Base-by-base conservation (phyloP, 805 yeast species). In the Sugiyamaella marilandica region DNA sequence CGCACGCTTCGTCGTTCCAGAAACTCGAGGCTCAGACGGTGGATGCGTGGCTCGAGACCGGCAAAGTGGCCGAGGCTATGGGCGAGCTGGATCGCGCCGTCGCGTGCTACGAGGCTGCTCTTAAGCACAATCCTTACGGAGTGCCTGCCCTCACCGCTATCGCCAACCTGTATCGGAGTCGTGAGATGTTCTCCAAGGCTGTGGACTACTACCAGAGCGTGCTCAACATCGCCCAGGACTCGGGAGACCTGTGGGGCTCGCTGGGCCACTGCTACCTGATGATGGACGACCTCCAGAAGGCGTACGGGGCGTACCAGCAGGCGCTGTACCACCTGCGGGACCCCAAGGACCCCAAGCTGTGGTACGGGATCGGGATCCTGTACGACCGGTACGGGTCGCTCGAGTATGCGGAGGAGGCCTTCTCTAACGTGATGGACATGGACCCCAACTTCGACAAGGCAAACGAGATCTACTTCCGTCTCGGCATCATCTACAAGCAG, bases 341-440 rank as follows among this genome's bases (percentile, higher is more conserved):
- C 65, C 95, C 97, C 45, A 88, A 89, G 61, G 97, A 91, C 51
- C 98, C 98, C 52, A 90, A 90, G 67, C 79, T 94, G 61, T 94
- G 99, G 99, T 97, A 94, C 70, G 99, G 99, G 0, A 92, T 94
- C 59, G 99, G 99, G 34, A 94, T 94, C 54, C 76, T 94, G 55
- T 94, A 94, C 69, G 99, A 94, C 70, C 77, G 99, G 50, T 94
- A 94, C 68, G 99, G 98, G 26, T 87, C 96, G 4, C 73, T 92
- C 58, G 98, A 92, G 71, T 94, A 92, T 64, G 99, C 99, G 2
- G 99, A 94, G 69, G 99, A 94, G 70, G 98, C 99, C 2, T 92
- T 94, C 72, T 95, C 95, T 41, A 83, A 96, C 62, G 99, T 94
- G 10, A 75, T 94, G 68, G 97, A 91, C 67, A 81, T 94, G 76